Percentiles rank a stretch among this genome's conserved stretches.
Conservation (phyloP, 495 filamentous ascomycete genomes). For the Xylaria grammica region DNA sequence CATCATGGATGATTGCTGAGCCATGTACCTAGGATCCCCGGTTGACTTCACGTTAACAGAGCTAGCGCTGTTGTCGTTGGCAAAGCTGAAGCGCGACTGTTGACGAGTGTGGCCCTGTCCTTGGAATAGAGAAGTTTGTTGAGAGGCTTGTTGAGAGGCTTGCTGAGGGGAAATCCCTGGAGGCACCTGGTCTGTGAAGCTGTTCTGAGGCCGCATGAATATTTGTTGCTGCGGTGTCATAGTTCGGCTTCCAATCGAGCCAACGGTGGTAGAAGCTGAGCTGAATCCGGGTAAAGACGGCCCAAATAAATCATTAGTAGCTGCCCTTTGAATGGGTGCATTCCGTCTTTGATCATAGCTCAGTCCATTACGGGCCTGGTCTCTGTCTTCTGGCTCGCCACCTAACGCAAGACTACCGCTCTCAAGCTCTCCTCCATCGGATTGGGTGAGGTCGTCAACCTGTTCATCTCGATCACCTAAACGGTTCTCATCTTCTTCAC, state of each 20-base stretch:
- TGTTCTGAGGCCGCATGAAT: constrained; percentile 61
- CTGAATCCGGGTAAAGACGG: constrained; percentile 59
- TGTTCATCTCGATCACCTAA: constrained; percentile 64
- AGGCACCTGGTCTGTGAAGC: constrained; percentile 63
- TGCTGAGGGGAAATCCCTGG: constrained; percentile 45
- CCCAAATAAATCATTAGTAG: constrained; percentile 59
- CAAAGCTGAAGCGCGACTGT: constrained; percentile 86
- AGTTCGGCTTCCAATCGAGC: constrained; percentile 65
- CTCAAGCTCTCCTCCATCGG: constrained; percentile 63
- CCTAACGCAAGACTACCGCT: constrained; percentile 85
- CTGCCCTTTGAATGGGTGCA: constrained; percentile 72
- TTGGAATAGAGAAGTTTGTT: constrained; percentile 66
- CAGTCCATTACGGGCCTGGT: constrained; percentile 56
- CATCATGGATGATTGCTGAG: constrained; percentile 90
- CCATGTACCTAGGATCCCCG: constrained; percentile 82
- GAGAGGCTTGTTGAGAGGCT: constrained; percentile 47
- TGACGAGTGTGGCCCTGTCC: constrained; percentile 82
- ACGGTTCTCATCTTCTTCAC: constrained; percentile 68
- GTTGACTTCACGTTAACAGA: constrained; percentile 78
- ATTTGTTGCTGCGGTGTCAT: constrained; percentile 81
- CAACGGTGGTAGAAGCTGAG: constrained; percentile 52
- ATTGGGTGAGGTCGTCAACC: constrained; percentile 43
- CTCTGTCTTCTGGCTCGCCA: constrained; percentile 84
- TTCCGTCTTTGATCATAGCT: constrained; percentile 55
- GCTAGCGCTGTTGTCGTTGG: constrained; percentile 67